Percentiles rank a stretch among this genome's conserved stretches.
phyloP scores from a whole-genome alignment of 1,284 basidiomycete genomes.

The Porodaedalea pini region DNA sequence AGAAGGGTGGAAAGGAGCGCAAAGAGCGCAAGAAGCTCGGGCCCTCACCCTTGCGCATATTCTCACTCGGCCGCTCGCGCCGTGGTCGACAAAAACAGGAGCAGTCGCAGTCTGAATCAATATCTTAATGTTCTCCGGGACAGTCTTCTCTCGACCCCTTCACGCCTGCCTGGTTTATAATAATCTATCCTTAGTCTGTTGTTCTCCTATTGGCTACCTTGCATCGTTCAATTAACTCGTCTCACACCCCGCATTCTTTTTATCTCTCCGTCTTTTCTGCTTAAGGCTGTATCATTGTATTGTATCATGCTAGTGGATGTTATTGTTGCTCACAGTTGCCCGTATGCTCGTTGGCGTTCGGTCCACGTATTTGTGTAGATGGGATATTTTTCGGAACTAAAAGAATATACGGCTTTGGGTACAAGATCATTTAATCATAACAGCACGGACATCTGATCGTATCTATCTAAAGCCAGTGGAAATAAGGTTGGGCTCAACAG shows the following conservation, averaged over 20 bases:
- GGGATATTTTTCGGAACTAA: neutral
- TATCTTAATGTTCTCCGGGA: neutral
- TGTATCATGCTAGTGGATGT: conserved; percentile 7
- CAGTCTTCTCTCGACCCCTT: neutral
- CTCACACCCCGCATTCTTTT: neutral
- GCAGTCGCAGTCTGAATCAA: neutral
- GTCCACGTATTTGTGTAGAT: conserved; percentile 1
- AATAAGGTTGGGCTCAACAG: too few relatives aligned
- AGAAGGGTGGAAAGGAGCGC: neutral
- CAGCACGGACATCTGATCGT: too few relatives aligned
- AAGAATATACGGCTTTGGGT: too few relatives aligned
- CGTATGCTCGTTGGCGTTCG: neutral
- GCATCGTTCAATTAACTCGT: neutral
- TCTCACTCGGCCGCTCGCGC: conserved; percentile 15
- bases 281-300: neutral
- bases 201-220: conserved; percentile 1
- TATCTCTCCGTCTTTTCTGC: neutral
- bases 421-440: too few relatives aligned
- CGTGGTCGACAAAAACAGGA: neutral
- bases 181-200: conserved; percentile 8
- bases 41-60: conserved; percentile 8
- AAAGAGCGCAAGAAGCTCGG: neutral
- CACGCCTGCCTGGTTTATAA: neutral
- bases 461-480: too few relatives aligned
- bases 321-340: neutral